Percentiles rank a stretch among this genome's conserved stretches.
These are phyloP conservation scores for Colletotrichum aenigma DNA, from an alignment of 2,329 filamentous ascomycete genomes.

Conservation along the genomic window DNA sequence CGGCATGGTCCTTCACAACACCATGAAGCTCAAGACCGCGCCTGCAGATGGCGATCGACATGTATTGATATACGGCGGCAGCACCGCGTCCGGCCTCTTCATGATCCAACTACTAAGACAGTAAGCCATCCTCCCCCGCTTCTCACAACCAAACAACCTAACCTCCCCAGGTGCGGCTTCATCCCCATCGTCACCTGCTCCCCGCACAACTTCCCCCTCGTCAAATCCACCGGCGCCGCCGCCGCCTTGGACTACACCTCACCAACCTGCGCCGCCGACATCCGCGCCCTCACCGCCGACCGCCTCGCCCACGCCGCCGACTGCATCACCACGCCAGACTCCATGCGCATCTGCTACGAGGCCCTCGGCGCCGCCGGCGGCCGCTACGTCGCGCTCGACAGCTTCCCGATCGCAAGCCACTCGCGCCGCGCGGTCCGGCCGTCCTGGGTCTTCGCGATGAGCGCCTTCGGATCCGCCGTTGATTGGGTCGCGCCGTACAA, in stretches of 20 bases:
- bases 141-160: neutral
- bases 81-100: constrained; percentile 49
- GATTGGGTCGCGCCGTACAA: constrained; percentile 2
- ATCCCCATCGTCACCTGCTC: constrained; percentile 49
- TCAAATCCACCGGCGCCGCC: constrained; percentile 45
- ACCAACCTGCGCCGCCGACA: constrained; percentile 35
- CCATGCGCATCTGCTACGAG: constrained; percentile 39
- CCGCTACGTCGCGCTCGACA: constrained; percentile 38
- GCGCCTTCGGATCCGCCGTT: neutral
- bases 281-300: constrained; percentile 40
- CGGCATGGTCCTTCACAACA: constrained; percentile 5
- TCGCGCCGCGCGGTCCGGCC: neutral
- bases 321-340: constrained; percentile 39
- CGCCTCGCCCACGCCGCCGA: constrained; percentile 44
- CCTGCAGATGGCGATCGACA: neutral
- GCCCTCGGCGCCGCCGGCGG: constrained; percentile 42
- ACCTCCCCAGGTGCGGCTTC: constrained; percentile 33
- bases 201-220: constrained; percentile 43
- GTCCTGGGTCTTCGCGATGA: neutral
- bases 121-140: constrained; percentile 13
- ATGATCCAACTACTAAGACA: constrained; percentile 29
- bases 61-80: constrained; percentile 50
- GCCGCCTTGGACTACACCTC: constrained; percentile 48
- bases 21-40: constrained; percentile 31
- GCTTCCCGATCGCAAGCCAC: neutral